Percentiles rank a stretch among this genome's conserved stretches.
phyloP scores from a whole-genome alignment of 2,329 filamentous ascomycete species.

The Colletotrichum abscissum region DNA sequence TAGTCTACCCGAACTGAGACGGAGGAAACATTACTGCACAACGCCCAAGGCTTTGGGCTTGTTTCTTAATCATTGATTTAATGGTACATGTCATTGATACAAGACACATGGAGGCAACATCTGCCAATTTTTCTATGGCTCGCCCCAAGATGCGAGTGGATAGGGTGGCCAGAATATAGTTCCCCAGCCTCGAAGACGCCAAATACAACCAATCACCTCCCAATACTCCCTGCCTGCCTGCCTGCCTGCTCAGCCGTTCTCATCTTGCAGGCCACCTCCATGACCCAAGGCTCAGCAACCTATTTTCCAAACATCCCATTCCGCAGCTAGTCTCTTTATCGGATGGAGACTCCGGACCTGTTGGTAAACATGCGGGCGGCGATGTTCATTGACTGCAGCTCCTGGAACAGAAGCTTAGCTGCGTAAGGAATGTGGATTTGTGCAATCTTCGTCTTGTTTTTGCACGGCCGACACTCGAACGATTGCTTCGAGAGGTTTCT shows the following conservation, averaged over 20 bases:
- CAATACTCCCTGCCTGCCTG: not conserved
- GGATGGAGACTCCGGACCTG: slow-evolving; percentile 78
- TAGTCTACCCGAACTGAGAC: not conserved
- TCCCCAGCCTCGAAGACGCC: slow-evolving; percentile 23
- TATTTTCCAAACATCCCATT: not conserved
- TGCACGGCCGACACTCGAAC: slow-evolving; percentile 96
- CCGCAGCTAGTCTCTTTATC: slow-evolving; percentile 52
- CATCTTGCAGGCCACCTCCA: not conserved
- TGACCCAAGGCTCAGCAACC: not conserved
- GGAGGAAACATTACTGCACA: not conserved
- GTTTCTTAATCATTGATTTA: not conserved
- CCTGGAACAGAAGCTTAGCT: slow-evolving; percentile 97
- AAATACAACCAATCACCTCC: slow-evolving; percentile 14
- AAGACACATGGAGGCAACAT: slow-evolving; percentile 8
- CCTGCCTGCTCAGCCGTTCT: not conserved
- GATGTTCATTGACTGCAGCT: slow-evolving; percentile 98
- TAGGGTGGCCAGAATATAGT: not conserved
- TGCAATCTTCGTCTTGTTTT: slow-evolving; percentile 99
- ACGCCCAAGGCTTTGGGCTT: not conserved
- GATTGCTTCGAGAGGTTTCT: slow-evolving; percentile 95
- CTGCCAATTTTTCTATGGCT: slow-evolving; percentile 11
- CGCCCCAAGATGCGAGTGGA: not conserved
- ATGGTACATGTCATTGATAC: slow-evolving; percentile 30
- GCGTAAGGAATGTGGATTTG: slow-evolving; percentile 98
- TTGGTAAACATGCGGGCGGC: slow-evolving; percentile 97